phyloP scores from a whole-genome alignment of 768 basidiomycete genomes.

The Russula sp. region DNA sequence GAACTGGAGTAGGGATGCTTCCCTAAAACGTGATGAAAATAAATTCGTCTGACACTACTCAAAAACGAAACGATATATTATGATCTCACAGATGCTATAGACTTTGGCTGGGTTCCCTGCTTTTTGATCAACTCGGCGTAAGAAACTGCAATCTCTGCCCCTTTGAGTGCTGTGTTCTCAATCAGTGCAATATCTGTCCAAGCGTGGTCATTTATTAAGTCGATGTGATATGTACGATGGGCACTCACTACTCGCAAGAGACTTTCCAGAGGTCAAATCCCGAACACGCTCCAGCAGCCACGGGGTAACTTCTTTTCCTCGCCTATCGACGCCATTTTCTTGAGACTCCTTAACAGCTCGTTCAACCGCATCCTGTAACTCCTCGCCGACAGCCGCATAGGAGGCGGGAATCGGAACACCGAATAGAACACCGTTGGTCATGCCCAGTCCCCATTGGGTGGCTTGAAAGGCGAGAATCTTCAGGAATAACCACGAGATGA shows the following conservation, averaged over 20 bases:
- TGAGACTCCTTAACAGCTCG: conserved; percentile 83
- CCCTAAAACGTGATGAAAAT: conserved; percentile 7
- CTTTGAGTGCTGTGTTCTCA: conserved; percentile 80
- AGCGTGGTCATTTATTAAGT: neutral
- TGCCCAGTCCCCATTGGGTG: conserved; percentile 62
- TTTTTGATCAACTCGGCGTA: conserved; percentile 52
- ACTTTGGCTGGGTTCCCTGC: neutral
- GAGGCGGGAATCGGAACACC: conserved; percentile 86
- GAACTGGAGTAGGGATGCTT: neutral
- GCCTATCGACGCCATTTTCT: conserved; percentile 68
- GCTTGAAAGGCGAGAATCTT: conserved; percentile 44
- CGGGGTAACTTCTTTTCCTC: conserved; percentile 91
- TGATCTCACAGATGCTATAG: conserved; percentile 19
- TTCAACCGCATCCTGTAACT: conserved; percentile 75
- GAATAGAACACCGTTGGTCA: conserved; percentile 76
- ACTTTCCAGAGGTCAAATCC: conserved; percentile 74
- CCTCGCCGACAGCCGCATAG: conserved; percentile 61
- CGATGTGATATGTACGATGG: neutral
- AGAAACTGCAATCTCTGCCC: conserved; percentile 74
- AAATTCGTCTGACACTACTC: conserved; percentile 3
- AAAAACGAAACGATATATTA: neutral
- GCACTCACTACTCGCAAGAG: conserved; percentile 65
- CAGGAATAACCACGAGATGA: conserved; percentile 1
- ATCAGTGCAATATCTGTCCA: conserved; percentile 77
- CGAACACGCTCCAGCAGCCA: conserved; percentile 85